Evolutionary conservation across 2,329 filamentous ascomycete species (phyloP).

Genomic region (Botryotinia globosa): DNA sequence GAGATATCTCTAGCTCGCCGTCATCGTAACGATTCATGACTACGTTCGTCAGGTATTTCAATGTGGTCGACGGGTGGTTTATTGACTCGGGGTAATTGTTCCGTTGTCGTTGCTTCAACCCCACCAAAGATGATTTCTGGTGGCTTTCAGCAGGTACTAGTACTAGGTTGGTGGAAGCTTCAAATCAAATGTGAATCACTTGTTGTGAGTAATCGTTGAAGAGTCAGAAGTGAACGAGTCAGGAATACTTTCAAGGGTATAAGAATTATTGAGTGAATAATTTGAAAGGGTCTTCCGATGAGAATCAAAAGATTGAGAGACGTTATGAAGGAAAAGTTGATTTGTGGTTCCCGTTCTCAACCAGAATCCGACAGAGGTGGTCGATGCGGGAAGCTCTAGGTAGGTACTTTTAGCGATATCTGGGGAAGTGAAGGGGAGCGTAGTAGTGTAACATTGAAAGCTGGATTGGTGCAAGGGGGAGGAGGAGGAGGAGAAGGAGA

Average conservation of each 20-base stretch:
- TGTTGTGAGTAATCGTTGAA: conserved; percentile 3
- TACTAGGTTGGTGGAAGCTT: background rate
- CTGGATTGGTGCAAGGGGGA: background rate
- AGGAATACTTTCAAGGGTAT: background rate
- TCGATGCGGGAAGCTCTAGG: conserved; percentile 8
- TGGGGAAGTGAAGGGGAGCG: conserved; percentile 12
- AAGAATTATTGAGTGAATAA: background rate
- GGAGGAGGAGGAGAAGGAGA: background rate
- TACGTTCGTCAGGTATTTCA: background rate
- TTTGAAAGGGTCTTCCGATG: background rate
- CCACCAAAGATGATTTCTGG: conserved; percentile 17
- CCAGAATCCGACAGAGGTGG: conserved; percentile 5
- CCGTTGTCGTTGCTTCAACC: conserved; percentile 14
- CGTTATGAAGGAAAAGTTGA: background rate
- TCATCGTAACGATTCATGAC: conserved; percentile 57
- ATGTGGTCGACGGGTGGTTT: background rate
- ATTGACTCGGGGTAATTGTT: conserved; percentile 6
- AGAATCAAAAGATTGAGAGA: background rate
- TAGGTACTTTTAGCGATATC: conserved; percentile 9
- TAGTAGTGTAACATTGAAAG: background rate
- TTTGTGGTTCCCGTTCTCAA: conserved; percentile 10
- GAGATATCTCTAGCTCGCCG: conserved; percentile 77
- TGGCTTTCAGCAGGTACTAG: background rate
- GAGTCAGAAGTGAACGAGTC: background rate
- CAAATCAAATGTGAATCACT: background rate